phyloP scores from a whole-genome alignment of 495 filamentous ascomycete genomes.

The Podospora conica region DNA sequence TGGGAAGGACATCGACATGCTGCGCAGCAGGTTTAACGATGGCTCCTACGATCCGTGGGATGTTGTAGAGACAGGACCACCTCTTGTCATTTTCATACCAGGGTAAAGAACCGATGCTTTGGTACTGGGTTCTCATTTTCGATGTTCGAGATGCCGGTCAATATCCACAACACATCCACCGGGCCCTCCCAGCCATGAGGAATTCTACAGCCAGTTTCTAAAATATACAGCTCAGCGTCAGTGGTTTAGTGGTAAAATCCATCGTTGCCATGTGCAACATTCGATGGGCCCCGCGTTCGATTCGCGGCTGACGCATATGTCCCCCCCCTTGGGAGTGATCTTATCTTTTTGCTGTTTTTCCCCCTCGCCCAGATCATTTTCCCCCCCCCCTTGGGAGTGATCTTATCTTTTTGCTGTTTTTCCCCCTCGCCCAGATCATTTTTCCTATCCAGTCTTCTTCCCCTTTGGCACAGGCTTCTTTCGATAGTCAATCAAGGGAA shows the following conservation, averaged over 20 bases:
- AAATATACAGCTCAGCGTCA: background rate
- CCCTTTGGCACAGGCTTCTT: background rate
- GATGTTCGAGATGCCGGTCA: too few species aligned
- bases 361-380: too few species aligned
- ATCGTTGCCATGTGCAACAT: constrained; percentile 3
- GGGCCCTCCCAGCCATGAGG: background rate
- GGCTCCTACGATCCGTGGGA: too few species aligned
- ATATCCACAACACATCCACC: background rate
- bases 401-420: background rate
- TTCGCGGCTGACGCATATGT: constrained; percentile 43
- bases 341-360: background rate
- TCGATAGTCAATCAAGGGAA: background rate
- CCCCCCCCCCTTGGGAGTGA: too few species aligned
- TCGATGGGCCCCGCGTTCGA: constrained; percentile 51
- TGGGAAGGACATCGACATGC: too few species aligned
- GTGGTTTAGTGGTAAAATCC: background rate
- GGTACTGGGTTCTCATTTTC: too few species aligned
- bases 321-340: background rate
- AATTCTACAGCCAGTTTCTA: background rate
- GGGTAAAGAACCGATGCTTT: too few species aligned
- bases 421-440: too few species aligned
- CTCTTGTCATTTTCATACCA: too few species aligned
- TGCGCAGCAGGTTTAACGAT: too few species aligned
- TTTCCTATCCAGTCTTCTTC: too few species aligned
- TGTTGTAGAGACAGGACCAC: too few species aligned